These are phyloP conservation scores for Rhododendron ferrugineum DNA, from an alignment of 148 eudicot species.

Conservation along the genomic window DNA sequence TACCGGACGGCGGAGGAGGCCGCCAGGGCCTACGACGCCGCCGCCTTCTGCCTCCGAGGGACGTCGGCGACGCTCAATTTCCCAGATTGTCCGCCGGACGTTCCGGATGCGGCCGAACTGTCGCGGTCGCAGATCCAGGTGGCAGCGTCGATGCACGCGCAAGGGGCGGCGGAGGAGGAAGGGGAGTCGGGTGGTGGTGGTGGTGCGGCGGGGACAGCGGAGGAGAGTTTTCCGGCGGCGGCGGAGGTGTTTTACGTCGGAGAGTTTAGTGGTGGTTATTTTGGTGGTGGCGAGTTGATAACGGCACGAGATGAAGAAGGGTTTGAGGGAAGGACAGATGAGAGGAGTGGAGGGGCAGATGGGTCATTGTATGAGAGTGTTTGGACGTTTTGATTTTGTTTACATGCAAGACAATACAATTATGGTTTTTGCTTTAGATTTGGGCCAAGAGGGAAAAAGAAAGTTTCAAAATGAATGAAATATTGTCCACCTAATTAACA, in stretches of 20 bases:
- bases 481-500: no score
- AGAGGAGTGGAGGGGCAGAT: not conserved
- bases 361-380: not conserved
- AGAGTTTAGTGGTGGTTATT: not conserved
- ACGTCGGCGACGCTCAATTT: constrained; percentile 29
- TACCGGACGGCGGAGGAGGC: constrained; percentile 42
- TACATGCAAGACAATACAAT: not conserved
- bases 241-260: not conserved
- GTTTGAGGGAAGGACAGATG: not conserved
- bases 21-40: constrained; percentile 48
- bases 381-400: not conserved
- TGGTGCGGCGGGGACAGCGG: not conserved
- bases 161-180: not conserved
- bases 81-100: constrained; percentile 35
- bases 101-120: constrained; percentile 19
- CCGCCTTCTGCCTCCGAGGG: constrained; percentile 41
- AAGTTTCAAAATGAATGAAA: no score
- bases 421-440: no score
- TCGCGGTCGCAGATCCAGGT: constrained; percentile 35
- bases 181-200: not conserved
- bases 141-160: constrained; percentile 38
- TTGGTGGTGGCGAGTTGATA: not conserved
- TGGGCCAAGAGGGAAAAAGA: no score
- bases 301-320: not conserved
- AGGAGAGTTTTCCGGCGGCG: not conserved